These are phyloP conservation scores for Lathyrus oleraceus DNA, from an alignment of 306 rosid species.

Conservation along the genomic window DNA sequence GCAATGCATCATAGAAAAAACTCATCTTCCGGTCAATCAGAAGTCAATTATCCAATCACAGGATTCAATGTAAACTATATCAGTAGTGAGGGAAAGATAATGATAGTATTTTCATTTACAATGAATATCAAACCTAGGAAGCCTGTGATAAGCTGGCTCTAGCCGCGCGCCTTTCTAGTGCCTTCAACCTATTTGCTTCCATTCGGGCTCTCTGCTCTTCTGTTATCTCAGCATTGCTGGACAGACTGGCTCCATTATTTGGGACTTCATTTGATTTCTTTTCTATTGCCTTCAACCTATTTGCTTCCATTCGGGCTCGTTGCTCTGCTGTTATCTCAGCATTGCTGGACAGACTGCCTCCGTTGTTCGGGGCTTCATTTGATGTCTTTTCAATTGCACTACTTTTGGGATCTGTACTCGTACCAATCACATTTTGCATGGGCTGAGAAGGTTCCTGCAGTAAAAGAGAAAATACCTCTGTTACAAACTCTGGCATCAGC, in stretches of 20 bases:
- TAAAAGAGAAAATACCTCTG: slow-evolving; percentile 22
- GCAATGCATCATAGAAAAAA: slow-evolving; percentile 16
- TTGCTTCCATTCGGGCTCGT: slow-evolving; percentile 81
- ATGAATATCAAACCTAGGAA: slow-evolving; percentile 28
- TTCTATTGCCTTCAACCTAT: slow-evolving; percentile 36
- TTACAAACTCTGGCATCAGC: neutral
- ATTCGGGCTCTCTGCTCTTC: slow-evolving; percentile 79
- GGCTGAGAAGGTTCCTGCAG: slow-evolving; percentile 55
- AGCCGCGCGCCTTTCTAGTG: slow-evolving; percentile 77
- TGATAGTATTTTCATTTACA: slow-evolving; percentile 11
- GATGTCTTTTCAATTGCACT: slow-evolving; percentile 24
- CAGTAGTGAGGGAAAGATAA: neutral
- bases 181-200: slow-evolving; percentile 90
- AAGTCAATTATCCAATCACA: neutral
- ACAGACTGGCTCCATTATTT: slow-evolving; percentile 32
- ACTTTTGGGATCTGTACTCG: slow-evolving; percentile 30
- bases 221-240: slow-evolving; percentile 51
- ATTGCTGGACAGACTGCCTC: slow-evolving; percentile 32
- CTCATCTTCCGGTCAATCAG: neutral
- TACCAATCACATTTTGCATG: neutral
- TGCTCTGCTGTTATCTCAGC: slow-evolving; percentile 70
- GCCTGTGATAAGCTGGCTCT: slow-evolving; percentile 43
- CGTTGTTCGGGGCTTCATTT: slow-evolving; percentile 42
- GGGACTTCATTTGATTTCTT: slow-evolving; percentile 40
- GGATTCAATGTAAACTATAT: slow-evolving; percentile 13